These are phyloP conservation scores for Sugiyamaella neomexicana DNA, from an alignment of 1,139 yeast genomes.

Conservation along the genomic window DNA sequence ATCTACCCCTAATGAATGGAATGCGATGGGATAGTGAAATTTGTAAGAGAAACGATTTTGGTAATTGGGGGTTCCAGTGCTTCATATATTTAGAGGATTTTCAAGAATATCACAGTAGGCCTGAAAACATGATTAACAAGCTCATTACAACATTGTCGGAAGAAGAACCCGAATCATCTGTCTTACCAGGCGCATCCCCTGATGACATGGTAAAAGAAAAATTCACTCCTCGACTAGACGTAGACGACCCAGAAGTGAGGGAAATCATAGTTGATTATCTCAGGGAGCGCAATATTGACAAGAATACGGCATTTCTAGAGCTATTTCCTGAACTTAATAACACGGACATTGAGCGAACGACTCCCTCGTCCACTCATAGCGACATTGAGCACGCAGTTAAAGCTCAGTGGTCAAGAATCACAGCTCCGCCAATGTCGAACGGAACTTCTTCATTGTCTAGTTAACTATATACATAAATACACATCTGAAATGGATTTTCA, in stretches of 20 bases:
- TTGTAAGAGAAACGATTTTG: conserved; percentile 32
- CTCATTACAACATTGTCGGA: not conserved
- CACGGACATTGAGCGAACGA: not conserved
- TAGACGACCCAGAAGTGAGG: conserved; percentile 3
- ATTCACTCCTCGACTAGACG: conserved; percentile 5
- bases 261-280: conserved; percentile 4
- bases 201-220: not conserved
- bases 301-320: conserved; percentile 1
- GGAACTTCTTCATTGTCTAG: not conserved
- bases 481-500: too few species aligned
- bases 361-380: not conserved
- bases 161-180: not conserved
- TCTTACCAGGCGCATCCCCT: not conserved
- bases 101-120: conserved; percentile 3
- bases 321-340: conserved; percentile 11
- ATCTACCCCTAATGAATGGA: conserved; percentile 32
- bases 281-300: conserved; percentile 1
- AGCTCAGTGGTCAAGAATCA: conserved; percentile 12
- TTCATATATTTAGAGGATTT: conserved; percentile 21
- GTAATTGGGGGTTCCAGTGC: conserved; percentile 35
- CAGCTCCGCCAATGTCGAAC: conserved; percentile 3
- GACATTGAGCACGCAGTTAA: not conserved
- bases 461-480: too few species aligned
- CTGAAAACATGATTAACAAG: not conserved
- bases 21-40: conserved; percentile 23